A percentile compares a stretch with the other conserved stretches of the same genome.
Evolutionary conservation across 495 filamentous ascomycete species (phyloP).

Genomic region (Aspergillus egyptiacus): DNA sequence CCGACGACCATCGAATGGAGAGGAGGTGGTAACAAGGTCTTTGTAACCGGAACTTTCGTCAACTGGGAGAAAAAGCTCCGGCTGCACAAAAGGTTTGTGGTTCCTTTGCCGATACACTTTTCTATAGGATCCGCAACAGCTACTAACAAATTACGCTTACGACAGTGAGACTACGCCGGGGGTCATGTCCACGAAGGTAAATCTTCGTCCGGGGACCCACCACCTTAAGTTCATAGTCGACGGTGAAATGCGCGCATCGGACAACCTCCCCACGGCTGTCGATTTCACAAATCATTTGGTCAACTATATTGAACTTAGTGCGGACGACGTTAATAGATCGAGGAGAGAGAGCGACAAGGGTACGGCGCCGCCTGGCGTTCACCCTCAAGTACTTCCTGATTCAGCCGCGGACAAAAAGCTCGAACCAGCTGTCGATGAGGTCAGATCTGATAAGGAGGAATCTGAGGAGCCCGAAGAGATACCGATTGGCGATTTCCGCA

Average conservation of each 20-base stretch:
- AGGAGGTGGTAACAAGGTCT: slow-evolving; percentile 74
- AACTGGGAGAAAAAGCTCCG: slow-evolving; percentile 90
- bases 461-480: slow-evolving; percentile 47
- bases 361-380: slow-evolving; percentile 32
- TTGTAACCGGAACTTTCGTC: slow-evolving; percentile 94
- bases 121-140: not conserved
- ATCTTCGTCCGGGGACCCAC: slow-evolving; percentile 86
- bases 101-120: not conserved
- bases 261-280: slow-evolving; percentile 84
- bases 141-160: slow-evolving; percentile 3
- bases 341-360: slow-evolving; percentile 33
- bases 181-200: slow-evolving; percentile 65
- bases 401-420: slow-evolving; percentile 29
- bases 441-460: slow-evolving; percentile 39
- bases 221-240: slow-evolving; percentile 96
- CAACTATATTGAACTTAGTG: slow-evolving; percentile 92
- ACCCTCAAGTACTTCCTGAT: slow-evolving; percentile 41
- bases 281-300: slow-evolving; percentile 95
- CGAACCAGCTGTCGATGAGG: slow-evolving; percentile 33
- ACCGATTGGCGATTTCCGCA: slow-evolving; percentile 42
- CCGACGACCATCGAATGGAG: slow-evolving; percentile 81
- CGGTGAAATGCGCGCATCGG: slow-evolving; percentile 81
- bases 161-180: slow-evolving; percentile 38
- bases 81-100: slow-evolving; percentile 67
- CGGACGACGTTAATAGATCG: slow-evolving; percentile 54